Evolutionary conservation across 2,329 filamentous ascomycete genomes (phyloP).

Genomic region (Monosporascus sp.): DNA sequence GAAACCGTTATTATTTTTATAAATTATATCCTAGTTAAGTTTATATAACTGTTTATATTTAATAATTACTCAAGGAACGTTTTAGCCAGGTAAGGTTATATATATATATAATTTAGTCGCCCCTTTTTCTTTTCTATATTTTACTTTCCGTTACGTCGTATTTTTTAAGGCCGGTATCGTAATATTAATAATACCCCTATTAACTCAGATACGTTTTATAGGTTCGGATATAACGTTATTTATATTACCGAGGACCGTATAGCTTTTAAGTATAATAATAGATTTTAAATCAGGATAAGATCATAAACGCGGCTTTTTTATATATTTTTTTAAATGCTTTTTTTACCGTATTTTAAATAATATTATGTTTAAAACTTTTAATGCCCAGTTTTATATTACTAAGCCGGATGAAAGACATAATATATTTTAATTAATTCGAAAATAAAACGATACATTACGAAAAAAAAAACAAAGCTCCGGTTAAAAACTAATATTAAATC

Average conservation of each 20-base stretch:
- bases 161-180: no score
- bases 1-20: no score
- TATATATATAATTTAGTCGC: no score
- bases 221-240: no score
- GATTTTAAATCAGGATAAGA: slow-evolving; percentile 25
- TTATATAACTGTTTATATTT: no score
- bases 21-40: no score
- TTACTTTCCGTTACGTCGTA: no score
- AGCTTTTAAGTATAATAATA: slow-evolving; percentile 32
- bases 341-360: slow-evolving; percentile 31
- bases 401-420: slow-evolving; percentile 22
- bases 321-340: slow-evolving; percentile 25
- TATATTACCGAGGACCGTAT: slow-evolving; percentile 27
- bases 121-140: no score
- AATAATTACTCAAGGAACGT: no score
- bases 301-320: slow-evolving; percentile 23
- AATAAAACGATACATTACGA: slow-evolving; percentile 26
- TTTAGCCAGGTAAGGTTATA: no score
- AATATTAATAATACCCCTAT: no score
- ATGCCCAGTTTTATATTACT: slow-evolving; percentile 33
- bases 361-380: slow-evolving; percentile 26
- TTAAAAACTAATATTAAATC: slow-evolving; percentile 26
- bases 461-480: slow-evolving; percentile 20
- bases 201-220: no score
- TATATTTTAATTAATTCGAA: slow-evolving; percentile 28